phyloP scores from a whole-genome alignment of 805 yeast species.

The Schizosaccharomyces pombe region DNA sequence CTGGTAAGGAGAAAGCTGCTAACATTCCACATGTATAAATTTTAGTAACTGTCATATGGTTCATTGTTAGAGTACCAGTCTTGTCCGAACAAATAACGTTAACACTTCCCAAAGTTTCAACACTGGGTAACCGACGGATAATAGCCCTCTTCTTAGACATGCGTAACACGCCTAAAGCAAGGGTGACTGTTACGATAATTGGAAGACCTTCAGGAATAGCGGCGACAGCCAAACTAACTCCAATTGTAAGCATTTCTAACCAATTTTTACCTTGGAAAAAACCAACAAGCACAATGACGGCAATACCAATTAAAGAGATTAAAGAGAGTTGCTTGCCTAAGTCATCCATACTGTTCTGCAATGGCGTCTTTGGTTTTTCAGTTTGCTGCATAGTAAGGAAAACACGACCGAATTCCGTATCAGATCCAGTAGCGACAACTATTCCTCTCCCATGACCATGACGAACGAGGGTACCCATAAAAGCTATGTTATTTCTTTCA shows the following conservation, averaged over 20 bases:
- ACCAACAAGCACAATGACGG: conserved; percentile 76
- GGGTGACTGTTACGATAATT: conserved; percentile 87
- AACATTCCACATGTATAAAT: conserved; percentile 47
- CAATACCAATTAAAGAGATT: conserved; percentile 69
- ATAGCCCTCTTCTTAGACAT: conserved; percentile 92
- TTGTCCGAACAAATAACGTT: conserved; percentile 84
- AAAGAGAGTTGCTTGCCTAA: conserved; percentile 75
- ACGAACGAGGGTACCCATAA: conserved; percentile 91
- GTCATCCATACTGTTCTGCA: conserved; percentile 86
- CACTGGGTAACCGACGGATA: conserved; percentile 81
- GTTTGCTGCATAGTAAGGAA: conserved; percentile 87
- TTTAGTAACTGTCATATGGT: conserved; percentile 73
- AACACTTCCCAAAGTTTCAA: conserved; percentile 83
- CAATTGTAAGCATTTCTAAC: conserved; percentile 94
- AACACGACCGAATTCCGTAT: conserved; percentile 84
- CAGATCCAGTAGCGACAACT: conserved; percentile 70
- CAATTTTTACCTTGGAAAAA: conserved; percentile 77
- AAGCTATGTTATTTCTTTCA: conserved; percentile 59
- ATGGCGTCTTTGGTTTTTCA: conserved; percentile 93
- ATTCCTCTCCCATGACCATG: conserved; percentile 90
- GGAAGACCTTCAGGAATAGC: conserved; percentile 98
- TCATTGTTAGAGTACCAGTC: conserved; percentile 74
- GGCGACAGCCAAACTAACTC: conserved; percentile 93
- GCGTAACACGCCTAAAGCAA: conserved; percentile 85
- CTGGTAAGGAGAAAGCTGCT: neutral